A percentile compares a stretch with the other conserved stretches of the same genome.
Conservation (phyloP, 164 flowering plant genomes). For the Brasenia schreberi region DNA sequence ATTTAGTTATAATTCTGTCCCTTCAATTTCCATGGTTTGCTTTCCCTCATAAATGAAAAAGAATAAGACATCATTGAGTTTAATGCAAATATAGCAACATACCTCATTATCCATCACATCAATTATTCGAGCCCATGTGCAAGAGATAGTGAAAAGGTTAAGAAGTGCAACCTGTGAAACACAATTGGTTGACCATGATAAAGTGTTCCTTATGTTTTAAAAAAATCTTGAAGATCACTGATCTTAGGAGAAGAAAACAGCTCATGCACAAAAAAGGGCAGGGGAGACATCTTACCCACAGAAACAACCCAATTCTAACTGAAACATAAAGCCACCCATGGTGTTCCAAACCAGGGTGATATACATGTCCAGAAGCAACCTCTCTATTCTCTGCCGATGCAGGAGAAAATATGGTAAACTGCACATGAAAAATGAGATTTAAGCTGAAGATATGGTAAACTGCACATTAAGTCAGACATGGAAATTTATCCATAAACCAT, state of each 20-base stretch:
- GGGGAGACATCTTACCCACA: conserved; percentile 55
- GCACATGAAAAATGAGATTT: no score
- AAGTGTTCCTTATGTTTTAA: background rate
- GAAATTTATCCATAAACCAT: no score
- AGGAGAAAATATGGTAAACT: conserved; percentile 4
- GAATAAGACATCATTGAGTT: no score
- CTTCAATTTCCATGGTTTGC: no score
- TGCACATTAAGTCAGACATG: no score
- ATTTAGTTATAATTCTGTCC: no score
- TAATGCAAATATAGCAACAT: conserved; percentile 11
- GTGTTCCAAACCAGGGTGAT: conserved; percentile 32
- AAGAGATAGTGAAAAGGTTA: conserved; percentile 90
- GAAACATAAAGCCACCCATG: conserved; percentile 73
- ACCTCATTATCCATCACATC: conserved; percentile 98
- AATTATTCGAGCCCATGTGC: conserved; percentile 98
- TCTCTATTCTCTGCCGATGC: conserved; percentile 23
- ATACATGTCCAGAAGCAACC: conserved; percentile 15
- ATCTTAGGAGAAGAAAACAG: no score
- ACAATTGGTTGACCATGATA: background rate
- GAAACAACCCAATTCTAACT: conserved; percentile 76
- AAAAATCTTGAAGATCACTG: no score
- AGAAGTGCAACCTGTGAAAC: conserved; percentile 72
- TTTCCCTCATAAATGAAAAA: no score
- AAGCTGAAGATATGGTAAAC: no score
- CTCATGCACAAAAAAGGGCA: background rate